Evolutionary conservation across 495 filamentous ascomycete genomes (phyloP).

Genomic region (Penicillium tannophilum): DNA sequence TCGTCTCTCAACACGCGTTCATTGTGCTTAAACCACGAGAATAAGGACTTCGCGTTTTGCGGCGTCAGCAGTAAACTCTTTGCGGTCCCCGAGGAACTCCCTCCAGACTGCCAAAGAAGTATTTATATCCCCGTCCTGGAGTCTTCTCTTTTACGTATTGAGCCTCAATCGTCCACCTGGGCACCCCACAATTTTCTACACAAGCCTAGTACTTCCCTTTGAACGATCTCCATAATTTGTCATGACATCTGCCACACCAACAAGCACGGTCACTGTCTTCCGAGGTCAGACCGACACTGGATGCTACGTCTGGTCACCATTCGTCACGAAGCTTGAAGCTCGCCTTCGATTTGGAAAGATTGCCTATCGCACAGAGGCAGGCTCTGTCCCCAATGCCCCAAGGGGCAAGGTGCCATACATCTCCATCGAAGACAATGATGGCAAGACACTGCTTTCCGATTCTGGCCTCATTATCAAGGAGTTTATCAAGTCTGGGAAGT

Average conservation of each 20-base stretch:
- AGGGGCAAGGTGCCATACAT: slow-evolving; percentile 64
- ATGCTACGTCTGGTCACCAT: slow-evolving; percentile 62
- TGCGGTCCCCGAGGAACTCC: neutral
- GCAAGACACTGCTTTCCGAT: slow-evolving; percentile 37
- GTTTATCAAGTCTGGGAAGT: slow-evolving; percentile 40
- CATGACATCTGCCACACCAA: neutral
- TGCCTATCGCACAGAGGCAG: slow-evolving; percentile 46
- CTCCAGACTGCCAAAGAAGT: neutral
- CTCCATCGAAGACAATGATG: slow-evolving; percentile 19
- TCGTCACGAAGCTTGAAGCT: slow-evolving; percentile 65
- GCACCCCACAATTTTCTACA: no score
- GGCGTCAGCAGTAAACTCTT: neutral
- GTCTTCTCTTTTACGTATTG: neutral
- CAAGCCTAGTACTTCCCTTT: no score
- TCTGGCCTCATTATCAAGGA: slow-evolving; percentile 55
- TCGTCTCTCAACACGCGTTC: neutral
- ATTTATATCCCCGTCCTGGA: neutral
- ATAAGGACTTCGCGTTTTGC: neutral
- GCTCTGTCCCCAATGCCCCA: slow-evolving; percentile 47
- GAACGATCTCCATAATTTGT: no score
- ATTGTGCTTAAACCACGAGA: neutral
- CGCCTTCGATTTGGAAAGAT: slow-evolving; percentile 58
- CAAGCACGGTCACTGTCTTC: slow-evolving; percentile 38
- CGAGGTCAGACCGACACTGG: slow-evolving; percentile 48
- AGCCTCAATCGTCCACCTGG: neutral